Base-by-base conservation (phyloP, 2,329 filamentous ascomycete genomes). In the Botryotinia calthae region DNA sequence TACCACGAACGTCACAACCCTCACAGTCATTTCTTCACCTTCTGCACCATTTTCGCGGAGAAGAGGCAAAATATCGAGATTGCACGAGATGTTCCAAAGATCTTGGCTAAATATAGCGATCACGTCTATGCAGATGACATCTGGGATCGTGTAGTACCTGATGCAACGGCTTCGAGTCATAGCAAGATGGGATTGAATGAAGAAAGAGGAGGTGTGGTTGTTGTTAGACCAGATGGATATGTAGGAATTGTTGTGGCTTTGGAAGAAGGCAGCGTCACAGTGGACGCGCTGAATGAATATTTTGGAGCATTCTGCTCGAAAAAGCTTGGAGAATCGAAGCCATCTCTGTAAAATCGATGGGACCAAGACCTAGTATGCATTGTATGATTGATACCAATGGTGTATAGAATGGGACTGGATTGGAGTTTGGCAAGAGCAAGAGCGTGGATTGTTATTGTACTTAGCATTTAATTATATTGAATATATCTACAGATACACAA, bases 111-210 rank as follows among this genome's bases (percentile, higher is more conserved):
- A 71, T 97, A 97, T 82, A 86, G 90, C 66, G 91, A 94, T 78
- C 92, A 96, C 78, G 86, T 97, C 51, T 97, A 97, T 79, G 92
- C 94, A 1, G 95, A 97, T 78, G 94, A 97, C 81, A 86, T 92
- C 65, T 90, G 88, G 84, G 93, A 96, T 80, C 85, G 87, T 61
- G 86, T 88, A 10, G 90, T 93, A 0, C 90, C 91, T 0, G 85
- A 91, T 31, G 91, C 92, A 1, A 86, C 86, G 77, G 93, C 91
- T 8, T 86, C 93, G 4, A 93, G 93, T 8, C 95, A 98, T 82
- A 90, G 91, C 59, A 97, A 97, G 86, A 91, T 97, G 86, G 95
- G 95, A 0, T 81, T 97, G 40, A 87, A 91, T 76, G 85, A 91
- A 79, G 89, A 92, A 74, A 87, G 84, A 74, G 94, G 94, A 18